These are phyloP conservation scores for Solanum sitiens DNA, from an alignment of 257 asterid species.

Conservation along the genomic window DNA sequence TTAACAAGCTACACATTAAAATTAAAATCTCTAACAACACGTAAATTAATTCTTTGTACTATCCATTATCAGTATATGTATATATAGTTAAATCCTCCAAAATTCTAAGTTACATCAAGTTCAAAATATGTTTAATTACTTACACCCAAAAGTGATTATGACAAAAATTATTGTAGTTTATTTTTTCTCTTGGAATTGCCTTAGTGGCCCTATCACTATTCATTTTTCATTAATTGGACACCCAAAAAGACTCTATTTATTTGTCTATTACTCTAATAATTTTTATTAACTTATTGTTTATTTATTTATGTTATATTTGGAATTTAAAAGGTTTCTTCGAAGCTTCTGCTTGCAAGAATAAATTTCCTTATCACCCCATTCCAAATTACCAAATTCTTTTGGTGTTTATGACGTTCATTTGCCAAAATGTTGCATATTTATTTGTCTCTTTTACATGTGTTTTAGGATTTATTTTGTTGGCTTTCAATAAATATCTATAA, in stretches of 20 bases:
- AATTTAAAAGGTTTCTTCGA: neutral
- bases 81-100: neutral
- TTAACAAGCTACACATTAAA: neutral
- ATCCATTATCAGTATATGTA: neutral
- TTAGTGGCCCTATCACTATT: neutral
- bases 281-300: neutral
- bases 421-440: neutral
- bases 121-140: neutral
- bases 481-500: neutral
- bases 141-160: neutral
- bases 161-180: neutral
- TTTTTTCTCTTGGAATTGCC: neutral
- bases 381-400: neutral
- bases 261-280: neutral
- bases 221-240: neutral
- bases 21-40: too few species aligned
- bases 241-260: neutral
- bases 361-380: neutral
- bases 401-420: neutral
- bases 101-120: neutral
- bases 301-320: neutral
- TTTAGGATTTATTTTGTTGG: neutral
- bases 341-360: neutral
- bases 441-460: neutral
- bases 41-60: neutral